Base-by-base conservation (phyloP, 768 basidiomycete species). In the Leccinum arenicola region DNA sequence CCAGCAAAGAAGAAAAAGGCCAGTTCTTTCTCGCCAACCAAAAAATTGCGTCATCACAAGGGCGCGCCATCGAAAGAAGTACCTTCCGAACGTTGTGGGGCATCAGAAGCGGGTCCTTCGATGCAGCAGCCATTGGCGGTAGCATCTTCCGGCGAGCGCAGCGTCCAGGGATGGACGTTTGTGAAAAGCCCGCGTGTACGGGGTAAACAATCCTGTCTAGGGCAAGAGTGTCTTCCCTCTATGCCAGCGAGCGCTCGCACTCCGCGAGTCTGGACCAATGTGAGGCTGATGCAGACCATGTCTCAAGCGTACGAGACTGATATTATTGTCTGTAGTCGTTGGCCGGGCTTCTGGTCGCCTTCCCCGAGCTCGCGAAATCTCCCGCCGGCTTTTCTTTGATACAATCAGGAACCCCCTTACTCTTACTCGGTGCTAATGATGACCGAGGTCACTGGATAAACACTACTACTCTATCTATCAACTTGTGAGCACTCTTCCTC, bases 231-330 rank as follows among this genome's bases (percentile, higher is more conserved):
- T 15, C 5, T 6, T 7, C 33, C n/a, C 14, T 3, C 48, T 14
- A 17, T 29, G 4, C 49, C 48, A 40, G 43, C 64, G 0, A 51
- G 55, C 40, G 33, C 55, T 38, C 43, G 11, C 17, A 29, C 27
- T 35, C 71, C 71, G 17, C 61, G 73, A 38, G 64, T 68, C 19
- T 73, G 72, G 73, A 63, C 69, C 10, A 66, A 61, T 10, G 71
- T 73, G 52, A 73, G 70, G 43, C 47, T 23, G 17, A 35, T 19
- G n/a, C 7, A 27, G 57, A 23, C 19, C 19, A 4, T 54, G 4
- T 29, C 31, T 51, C 6, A 15, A 36, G 45, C 8, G 11, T 23
- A 6, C 2, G 12, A 53, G 19, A 36, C 36, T 64, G 33, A 66
- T 40, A 19, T 31, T 31, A 4, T 56, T 51, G 10, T 57, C 33